Conservation (phyloP, 2,329 filamentous ascomycete genomes). For the Microcera coccophila region DNA sequence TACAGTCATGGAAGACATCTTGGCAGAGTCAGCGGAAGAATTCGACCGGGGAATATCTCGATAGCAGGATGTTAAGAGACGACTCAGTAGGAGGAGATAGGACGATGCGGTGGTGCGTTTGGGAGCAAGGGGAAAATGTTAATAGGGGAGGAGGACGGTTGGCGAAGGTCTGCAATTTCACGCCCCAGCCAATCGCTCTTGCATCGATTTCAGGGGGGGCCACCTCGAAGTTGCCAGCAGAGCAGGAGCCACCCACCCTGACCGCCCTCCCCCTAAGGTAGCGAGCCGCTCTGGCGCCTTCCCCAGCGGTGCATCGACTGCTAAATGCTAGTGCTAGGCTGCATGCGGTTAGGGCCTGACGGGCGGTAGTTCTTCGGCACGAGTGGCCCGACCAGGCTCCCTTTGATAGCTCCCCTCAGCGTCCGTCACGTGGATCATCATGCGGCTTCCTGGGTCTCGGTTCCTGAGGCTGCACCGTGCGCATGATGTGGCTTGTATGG, state of each 20-base stretch:
- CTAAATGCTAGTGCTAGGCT: conserved; percentile 17
- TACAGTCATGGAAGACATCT: conserved; percentile 35
- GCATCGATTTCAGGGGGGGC: conserved; percentile 23
- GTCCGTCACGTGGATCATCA: not conserved
- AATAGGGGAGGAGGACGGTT: conserved; percentile 30
- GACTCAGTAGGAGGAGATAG: conserved; percentile 20
- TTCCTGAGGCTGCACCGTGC: not conserved
- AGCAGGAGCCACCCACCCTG: not conserved
- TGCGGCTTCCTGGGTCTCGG: not conserved
- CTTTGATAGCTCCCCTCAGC: not conserved
- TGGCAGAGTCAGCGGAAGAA: conserved; percentile 14
- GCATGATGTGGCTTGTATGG: conserved; percentile 1
- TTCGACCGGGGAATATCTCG: conserved; percentile 17
- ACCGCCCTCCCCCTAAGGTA: not conserved
- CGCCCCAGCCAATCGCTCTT: conserved; percentile 31
- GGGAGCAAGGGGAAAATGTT: conserved; percentile 32
- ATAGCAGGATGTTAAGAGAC: conserved; percentile 19
- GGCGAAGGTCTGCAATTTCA: conserved; percentile 30
- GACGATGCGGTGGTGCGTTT: conserved; percentile 24
- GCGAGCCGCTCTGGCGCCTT: not conserved
- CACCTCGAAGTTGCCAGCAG: conserved; percentile 1
- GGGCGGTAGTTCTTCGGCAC: not conserved
- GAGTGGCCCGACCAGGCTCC: too few relatives aligned
- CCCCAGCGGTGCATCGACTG: not conserved
- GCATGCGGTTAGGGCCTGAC: conserved; percentile 2